These are phyloP conservation scores for Helotiales sp. DNA, from an alignment of 2,329 filamentous ascomycete species.

Conservation along the genomic window DNA sequence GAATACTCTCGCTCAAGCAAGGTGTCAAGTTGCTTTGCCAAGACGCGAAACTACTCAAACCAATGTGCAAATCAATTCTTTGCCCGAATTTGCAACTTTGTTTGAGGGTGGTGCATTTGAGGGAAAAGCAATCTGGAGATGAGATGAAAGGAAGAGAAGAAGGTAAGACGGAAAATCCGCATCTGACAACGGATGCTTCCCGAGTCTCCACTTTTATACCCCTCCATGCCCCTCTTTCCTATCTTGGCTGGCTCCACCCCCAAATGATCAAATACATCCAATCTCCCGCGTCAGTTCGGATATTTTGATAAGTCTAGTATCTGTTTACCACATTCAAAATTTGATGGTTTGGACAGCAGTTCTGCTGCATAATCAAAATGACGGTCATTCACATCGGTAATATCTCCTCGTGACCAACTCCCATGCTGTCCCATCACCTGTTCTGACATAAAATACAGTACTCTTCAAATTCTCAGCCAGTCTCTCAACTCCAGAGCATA, in stretches of 20 bases:
- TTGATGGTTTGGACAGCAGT: no score
- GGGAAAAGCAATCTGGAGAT: not conserved
- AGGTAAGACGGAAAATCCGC: slow-evolving; percentile 7
- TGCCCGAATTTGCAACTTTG: no score
- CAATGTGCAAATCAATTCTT: no score
- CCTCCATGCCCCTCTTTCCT: slow-evolving; percentile 2
- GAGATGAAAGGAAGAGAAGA: not conserved
- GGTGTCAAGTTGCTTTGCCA: no score
- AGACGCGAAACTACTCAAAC: no score
- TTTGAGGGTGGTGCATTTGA: no score
- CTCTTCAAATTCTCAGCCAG: slow-evolving; percentile 24
- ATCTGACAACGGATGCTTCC: not conserved
- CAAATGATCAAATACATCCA: not conserved
- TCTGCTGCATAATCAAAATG: no score
- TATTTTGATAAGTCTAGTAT: not conserved
- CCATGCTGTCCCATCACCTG: no score
- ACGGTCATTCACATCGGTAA: slow-evolving; percentile 27
- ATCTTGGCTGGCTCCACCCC: not conserved
- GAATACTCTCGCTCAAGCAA: no score
- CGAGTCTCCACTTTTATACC: not conserved
- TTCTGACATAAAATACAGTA: no score
- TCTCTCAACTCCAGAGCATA: slow-evolving; percentile 14
- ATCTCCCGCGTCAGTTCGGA: not conserved
- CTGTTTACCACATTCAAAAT: no score
- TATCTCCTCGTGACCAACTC: no score